phyloP scores from a whole-genome alignment of 2,329 filamentous ascomycete genomes.

The Lasiodiplodia citricola region DNA sequence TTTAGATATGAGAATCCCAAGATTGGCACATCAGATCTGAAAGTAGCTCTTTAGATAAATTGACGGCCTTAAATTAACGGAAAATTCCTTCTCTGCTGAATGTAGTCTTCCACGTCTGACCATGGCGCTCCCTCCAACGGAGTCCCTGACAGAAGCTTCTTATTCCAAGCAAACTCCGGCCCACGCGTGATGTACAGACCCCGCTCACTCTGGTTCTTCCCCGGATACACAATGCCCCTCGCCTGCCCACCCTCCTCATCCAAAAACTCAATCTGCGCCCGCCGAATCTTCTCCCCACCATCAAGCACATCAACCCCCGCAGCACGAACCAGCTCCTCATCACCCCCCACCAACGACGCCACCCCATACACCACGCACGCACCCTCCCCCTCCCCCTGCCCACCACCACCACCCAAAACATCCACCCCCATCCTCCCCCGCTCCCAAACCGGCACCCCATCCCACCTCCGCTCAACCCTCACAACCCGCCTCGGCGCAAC shows the following conservation, averaged over 20 bases:
- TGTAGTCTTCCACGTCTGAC: neutral
- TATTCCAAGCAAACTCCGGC: neutral
- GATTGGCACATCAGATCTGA: neutral
- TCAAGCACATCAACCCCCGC: neutral
- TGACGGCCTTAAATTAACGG: constrained; percentile 43
- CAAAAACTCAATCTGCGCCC: neutral
- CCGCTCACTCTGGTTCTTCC: neutral
- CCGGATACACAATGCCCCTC: neutral
- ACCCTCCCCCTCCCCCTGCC: neutral
- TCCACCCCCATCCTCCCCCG: neutral
- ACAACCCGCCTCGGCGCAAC: neutral
- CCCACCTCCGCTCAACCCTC: neutral
- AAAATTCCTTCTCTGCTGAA: constrained; percentile 42
- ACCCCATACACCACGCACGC: neutral
- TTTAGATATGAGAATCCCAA: neutral
- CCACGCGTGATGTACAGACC: neutral
- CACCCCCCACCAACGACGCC: neutral
- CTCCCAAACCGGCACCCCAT: neutral
- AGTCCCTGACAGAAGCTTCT: neutral
- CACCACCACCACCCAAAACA: neutral
- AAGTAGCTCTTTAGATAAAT: neutral
- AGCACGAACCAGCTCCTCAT: neutral
- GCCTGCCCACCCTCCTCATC: neutral
- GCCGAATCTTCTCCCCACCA: neutral
- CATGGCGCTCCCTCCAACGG: neutral